Conservation (phyloP, 1,284 basidiomycete species). For the Gymnopus androsaceus region DNA sequence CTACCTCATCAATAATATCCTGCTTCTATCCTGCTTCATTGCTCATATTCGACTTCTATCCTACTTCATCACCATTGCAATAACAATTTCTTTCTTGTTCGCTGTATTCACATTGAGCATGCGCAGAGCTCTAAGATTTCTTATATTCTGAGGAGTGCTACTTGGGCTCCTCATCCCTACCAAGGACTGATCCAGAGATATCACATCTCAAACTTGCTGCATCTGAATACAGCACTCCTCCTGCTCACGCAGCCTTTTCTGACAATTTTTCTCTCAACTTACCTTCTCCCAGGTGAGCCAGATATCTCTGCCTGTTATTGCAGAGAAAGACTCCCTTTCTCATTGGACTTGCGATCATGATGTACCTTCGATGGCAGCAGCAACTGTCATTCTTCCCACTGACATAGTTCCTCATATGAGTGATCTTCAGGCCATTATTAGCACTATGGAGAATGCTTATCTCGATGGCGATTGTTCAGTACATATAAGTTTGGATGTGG, state of each 20-base stretch:
- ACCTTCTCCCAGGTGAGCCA: background rate
- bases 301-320: background rate
- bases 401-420: slow-evolving; percentile 17
- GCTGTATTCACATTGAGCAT: too few relatives aligned
- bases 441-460: slow-evolving; percentile 14
- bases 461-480: slow-evolving; percentile 18
- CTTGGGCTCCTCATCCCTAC: too few relatives aligned
- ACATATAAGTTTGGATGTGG: background rate
- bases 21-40: too few relatives aligned
- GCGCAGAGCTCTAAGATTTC: too few relatives aligned
- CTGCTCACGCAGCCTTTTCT: background rate
- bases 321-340: background rate
- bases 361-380: slow-evolving; percentile 14
- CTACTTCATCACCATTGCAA: too few relatives aligned
- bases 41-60: too few relatives aligned
- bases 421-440: slow-evolving; percentile 17
- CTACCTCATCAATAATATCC: too few relatives aligned
- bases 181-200: background rate
- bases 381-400: slow-evolving; percentile 17
- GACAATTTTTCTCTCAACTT: background rate
- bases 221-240: background rate
- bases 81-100: too few relatives aligned
- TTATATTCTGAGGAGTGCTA: too few relatives aligned
- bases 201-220: background rate
- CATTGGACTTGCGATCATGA: background rate